Base-by-base conservation (phyloP, 495 filamentous ascomycete genomes). In the Neurospora intermedia region DNA sequence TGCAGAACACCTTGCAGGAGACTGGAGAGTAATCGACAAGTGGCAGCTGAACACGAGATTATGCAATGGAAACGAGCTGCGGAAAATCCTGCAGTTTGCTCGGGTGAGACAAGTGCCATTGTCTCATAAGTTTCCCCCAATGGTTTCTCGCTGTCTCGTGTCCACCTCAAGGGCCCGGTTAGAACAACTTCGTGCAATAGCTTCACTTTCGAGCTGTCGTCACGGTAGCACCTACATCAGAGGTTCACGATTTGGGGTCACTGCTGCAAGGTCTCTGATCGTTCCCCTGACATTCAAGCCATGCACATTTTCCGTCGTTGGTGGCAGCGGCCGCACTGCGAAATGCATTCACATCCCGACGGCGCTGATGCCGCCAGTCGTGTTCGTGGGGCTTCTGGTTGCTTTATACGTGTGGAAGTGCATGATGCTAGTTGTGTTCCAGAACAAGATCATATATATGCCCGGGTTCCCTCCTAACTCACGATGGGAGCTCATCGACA, bases 391-490 rank as follows among this genome's bases (percentile, higher is more conserved):
- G 10, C 82, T 96, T 15, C 80, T 92, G 2, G 73, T 93, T 10
- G 82, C 85, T 6, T 84, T 94, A 13, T 94, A 91, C 90, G 85
- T 86, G 0, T 94, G 91, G 87, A 94, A 96, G 82, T 94, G 91
- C 75, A 78, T 90, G 71, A 92, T 94, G 91, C 88, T 94, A 81
- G 84, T 95, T 23, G 75, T 91, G 6, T 90, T 95, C 78, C 93
- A 94, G 80, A 92, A 94, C 77, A 92, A 93, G 74, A 93, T 96
- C 73, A 89, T 95, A 69, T 94, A 94, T 81, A 92, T 94, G 82
- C 90, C 92, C 0, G 89, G 88, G 42, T 75, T 93, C 9, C 91
- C 91, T 13, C 91, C 91, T 2, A 86, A 83, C 76, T 81, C 87
- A 0, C 82, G 88, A 9, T 74, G 83, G 41, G 88, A 91, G 78